Base-by-base conservation (phyloP, 768 basidiomycete genomes). In the Lactarius akahatsu region DNA sequence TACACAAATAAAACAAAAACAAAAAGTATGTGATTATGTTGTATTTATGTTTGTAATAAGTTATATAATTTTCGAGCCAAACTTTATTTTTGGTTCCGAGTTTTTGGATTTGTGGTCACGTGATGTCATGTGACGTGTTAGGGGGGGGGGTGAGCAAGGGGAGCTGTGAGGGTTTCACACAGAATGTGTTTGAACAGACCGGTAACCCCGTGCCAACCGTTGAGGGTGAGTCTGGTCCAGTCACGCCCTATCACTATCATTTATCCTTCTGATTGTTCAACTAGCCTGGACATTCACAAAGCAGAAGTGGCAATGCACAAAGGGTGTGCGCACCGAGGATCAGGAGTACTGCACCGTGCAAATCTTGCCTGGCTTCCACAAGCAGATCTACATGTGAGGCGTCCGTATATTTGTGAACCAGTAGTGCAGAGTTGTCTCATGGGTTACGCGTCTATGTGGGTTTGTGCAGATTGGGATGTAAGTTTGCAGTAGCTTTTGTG, bases 231-330 rank as follows among this genome's bases (percentile, higher is more conserved):
- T 52, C 30, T 0, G 6, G 38, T 36, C 36, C 47, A 15, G 40
- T 41, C 16, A 15, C 40, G 18, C 1, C 40, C 16, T 41, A 41
- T 18, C 15, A 5, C 6, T 7, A 45, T 45, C n/a, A 38, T 36
- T 26, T 55, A 41, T 28, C 26, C 6, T 16, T 26, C 38, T 67
- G 8, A 34, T 40, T 36, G 8, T 36, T 36, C 2, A 11, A 18
- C 7, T 63, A 78, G 82, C 81, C 67, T 84, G 80, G 77, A 80
- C 80, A 26, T 79, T 79, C 68, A 78, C 80, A 30, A 84, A 83
- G 74, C 82, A 84, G 71, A 81, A 78, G 67, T 84, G 83, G 83
- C 83, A 84, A 74, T 77, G 81, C 64, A 78, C 76, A 26, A 73
- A 75, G 71, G 71, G 71, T 64, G 68, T 70, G 41, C 70, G 70